Evolutionary conservation across 2,329 filamentous ascomycete species (phyloP), one percentile per base, ranked within the genome.

Genomic region (Cladosporium cucumerinum): DNA sequence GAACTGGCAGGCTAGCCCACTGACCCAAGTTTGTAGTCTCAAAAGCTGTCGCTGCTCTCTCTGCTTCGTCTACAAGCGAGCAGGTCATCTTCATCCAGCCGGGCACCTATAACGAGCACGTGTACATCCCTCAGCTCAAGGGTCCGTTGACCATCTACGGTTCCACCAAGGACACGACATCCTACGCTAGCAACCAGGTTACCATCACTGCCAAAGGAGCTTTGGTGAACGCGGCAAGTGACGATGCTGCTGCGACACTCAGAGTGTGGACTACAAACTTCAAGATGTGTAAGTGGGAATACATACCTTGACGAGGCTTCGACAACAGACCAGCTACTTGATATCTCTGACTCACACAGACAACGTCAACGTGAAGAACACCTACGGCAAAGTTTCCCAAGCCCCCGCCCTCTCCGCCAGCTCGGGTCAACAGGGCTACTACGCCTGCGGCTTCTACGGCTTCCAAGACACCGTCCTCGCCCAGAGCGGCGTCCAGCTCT

Each of bases 71-170:
- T 5, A 80, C 82, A 26, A 52, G 25, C 16, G 49, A 52, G 25
- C 49, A 52, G 18, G 85, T 82, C 71, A 86, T 89, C 76, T 89
- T 89, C 77, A 84, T 90, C 74, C 73, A 84, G 69, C 74, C 81
- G 30, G 86, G 86, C 8, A 86, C 84, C 36, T 88, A 89, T 79
- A 78, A 76, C 3, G 86, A 88, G 73, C 86, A 88, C 71, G 84
- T 88, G 46, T 52, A 52, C n/a, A 52, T 52, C 28, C 49, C 49
- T 11, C 14, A 52, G 49, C 49, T 52, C 25, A 52, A 52, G 16
- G 83, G 82, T 1, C 75, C 80, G 49, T 77, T 88, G 49, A 84
- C 81, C 58, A 81, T 87, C 66, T 86, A 86, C 70, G 87, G 88
- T 21, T 84, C 84, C 71, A 88, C 87, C 1, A 72, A 76, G 32